A percentile compares a stretch with the other conserved stretches of the same genome.
Evolutionary conservation across 345 rosid genomes (phyloP).

Genomic region (Eucalyptus cloeziana): DNA sequence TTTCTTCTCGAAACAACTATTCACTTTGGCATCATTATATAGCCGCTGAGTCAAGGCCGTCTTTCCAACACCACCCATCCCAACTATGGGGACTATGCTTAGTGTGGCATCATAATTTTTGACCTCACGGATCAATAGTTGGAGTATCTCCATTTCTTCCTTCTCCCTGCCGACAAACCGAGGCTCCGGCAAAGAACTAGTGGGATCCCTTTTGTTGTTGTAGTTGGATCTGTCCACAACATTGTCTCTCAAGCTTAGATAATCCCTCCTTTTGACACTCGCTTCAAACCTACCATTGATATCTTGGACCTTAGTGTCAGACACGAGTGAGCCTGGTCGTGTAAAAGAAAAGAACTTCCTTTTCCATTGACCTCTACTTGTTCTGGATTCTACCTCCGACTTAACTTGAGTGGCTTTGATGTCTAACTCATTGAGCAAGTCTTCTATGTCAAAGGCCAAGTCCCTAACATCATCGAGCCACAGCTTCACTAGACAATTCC

Average conservation of each 20-base stretch:
- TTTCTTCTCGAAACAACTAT: accelerated
- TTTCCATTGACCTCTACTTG: background rate
- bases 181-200: background rate
- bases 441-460: too few relatives aligned
- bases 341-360: background rate
- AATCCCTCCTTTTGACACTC: accelerated
- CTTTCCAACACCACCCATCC: background rate
- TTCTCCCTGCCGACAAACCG: background rate
- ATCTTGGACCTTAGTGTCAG: accelerated
- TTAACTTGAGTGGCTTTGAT: background rate
- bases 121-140: background rate
- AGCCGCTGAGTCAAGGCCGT: background rate
- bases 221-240: accelerated
- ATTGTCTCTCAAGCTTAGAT: background rate
- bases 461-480: too few relatives aligned
- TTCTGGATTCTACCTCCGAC: background rate
- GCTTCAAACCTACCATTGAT: background rate
- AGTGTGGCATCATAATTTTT: accelerated
- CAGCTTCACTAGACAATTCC: too few relatives aligned
- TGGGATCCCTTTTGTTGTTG: background rate
- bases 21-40: background rate
- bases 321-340: background rate
- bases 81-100: background rate
- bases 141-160: background rate
- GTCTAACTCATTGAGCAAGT: too few relatives aligned